Evolutionary conservation across 768 basidiomycete species (phyloP).

Genomic region (Macrolepiota albuminosa): DNA sequence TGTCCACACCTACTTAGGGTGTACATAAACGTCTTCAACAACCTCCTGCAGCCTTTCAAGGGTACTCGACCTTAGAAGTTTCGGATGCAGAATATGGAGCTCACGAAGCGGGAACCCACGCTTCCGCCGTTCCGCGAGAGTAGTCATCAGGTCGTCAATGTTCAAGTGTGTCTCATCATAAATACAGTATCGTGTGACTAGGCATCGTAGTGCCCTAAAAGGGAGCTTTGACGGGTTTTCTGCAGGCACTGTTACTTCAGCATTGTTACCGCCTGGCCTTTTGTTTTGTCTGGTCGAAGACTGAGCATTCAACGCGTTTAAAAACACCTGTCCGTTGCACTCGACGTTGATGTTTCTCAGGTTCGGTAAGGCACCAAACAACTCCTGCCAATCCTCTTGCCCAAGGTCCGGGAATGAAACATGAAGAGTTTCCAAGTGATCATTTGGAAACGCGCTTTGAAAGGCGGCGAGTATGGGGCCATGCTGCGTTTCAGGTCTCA

Average conservation of each 20-base stretch:
- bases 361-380: not conserved
- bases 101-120: not conserved
- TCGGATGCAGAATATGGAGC: not conserved
- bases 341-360: not conserved
- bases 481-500: not conserved
- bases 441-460: not conserved
- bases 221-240: not conserved
- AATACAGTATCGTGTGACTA: not conserved
- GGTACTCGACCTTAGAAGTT: not conserved
- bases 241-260: not conserved
- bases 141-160: not conserved
- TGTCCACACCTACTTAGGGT: not conserved
- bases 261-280: not conserved
- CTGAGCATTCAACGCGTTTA: not conserved
- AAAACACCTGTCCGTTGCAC: not conserved
- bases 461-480: not conserved
- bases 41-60: not conserved
- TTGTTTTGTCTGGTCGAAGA: not conserved
- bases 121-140: not conserved
- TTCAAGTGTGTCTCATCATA: not conserved
- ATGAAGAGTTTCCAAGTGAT: not conserved
- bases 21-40: not conserved
- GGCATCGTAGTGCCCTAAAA: not conserved
- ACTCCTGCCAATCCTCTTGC: not conserved
- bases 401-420: not conserved